Base-by-base conservation (phyloP, 2,329 filamentous ascomycete species). In the Pseudogymnoascus sp. region DNA sequence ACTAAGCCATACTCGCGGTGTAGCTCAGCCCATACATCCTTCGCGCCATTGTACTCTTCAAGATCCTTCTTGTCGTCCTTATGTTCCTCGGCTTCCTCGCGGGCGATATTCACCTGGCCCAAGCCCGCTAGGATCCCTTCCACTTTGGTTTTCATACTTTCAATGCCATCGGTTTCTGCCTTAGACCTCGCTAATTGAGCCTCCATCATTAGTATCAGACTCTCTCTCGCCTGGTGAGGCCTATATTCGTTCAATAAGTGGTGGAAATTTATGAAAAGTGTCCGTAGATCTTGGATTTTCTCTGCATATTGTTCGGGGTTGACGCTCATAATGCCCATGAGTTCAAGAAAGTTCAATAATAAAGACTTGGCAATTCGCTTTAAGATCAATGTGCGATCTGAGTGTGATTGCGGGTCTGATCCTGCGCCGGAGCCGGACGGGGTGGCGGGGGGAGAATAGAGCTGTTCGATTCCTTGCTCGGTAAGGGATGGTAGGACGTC, bases 161-260 rank as follows among this genome's bases (percentile, higher is more conserved):
- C 79, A 50, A 91, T 84, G 3, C 81, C 83, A 34, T 84, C 79
- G 1, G 91, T 91, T 74, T 97, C 91, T 60, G 81, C 82, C 66
- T 81, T 83, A 61, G 87, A 87, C 66, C 79, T 81, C 67, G 90
- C 85, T 30, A 96, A 76, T 69, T 93, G 88, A 66, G 89, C 87
- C 74, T 96, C 89, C 88, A 97, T 91, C 78, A 93, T 83, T 66
- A 87, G 76, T 32, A 96, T 96, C 62, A 96, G 78, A 28, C 87
- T 91, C 76, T 97, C 92, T 47, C 93, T 78, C 22, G 92, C 91
- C 75, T 97, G 93, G 72, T 97, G 92, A 8, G 92, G 92, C 32
- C 93, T 83, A 75, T 96, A 97, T 73, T 96, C 87, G 73, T 99
- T 99, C 66, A 97, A 85, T 60, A 96, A 81, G 70, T 95, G 90